Base-by-base conservation (phyloP, 306 rosid genomes). In the Ochetophila trinervis region DNA sequence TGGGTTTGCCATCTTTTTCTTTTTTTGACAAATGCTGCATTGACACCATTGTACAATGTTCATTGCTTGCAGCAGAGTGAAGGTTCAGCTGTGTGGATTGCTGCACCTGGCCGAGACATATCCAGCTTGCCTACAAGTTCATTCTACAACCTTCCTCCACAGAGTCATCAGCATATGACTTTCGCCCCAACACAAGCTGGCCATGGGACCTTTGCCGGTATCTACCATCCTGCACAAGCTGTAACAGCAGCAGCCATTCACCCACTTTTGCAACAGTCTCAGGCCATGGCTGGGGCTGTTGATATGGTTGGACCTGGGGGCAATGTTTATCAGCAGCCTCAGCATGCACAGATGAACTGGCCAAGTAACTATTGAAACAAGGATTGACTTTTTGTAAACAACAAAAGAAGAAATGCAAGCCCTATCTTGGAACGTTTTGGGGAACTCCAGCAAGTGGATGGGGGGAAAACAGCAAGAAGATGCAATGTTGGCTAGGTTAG, bases 271-370 rank as follows among this genome's bases (percentile, higher is more conserved):
- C 99, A 89, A 74, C 98, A 93, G 83, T 77, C 98, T 36, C 99
- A 90, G 75, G 73, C 98, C 60, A 84, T 93, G 87, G 91, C 91
- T 18, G 99, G 96, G 79, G 85, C 86, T 57, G 96, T 88, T 61
- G 99, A 93, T 77, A 84, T 91, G 88, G 96, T 78, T 60, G 99
- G 99, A 78, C 91, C 90, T 0, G 97, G 97, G 55, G 97, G 97
- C 9, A 79, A 74, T 71, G 91, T 87, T 78, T 93, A 93, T 77
- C 99, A 89, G 75, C 94, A 86, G 69, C 83, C 94, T 68, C 99
- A 93, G 78, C 97, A 93, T 68, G 62, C 97, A 2, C 99, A 87
- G 62, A 84, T 87, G 52, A 90, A 93, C 79, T 93, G 99, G 97
- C 96, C 97, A 4, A 86, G 80, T 78, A 93, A 93, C 84, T 90